Evolutionary conservation across 1,284 basidiomycete species (phyloP).

Genomic region (Sphaerobolus stellatus): DNA sequence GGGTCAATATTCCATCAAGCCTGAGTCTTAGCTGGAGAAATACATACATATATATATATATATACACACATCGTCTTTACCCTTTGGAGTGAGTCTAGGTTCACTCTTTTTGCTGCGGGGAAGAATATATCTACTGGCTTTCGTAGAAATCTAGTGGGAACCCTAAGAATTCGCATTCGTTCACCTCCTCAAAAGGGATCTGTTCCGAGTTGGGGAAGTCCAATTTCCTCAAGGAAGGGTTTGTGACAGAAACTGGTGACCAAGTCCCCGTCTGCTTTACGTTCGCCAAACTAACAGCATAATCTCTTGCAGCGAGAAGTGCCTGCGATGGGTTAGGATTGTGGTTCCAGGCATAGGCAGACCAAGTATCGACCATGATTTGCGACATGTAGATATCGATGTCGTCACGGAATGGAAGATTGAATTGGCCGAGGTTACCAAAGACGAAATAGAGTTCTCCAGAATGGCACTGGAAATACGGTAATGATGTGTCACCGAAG

Average conservation of each 20-base stretch:
- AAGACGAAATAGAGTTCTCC: slow-evolving; percentile 42
- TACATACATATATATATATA: too few relatives aligned
- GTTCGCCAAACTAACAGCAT: slow-evolving; percentile 15
- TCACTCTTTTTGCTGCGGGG: too few relatives aligned
- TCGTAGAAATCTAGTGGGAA: slow-evolving; percentile 8
- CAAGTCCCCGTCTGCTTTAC: not conserved
- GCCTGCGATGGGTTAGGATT: slow-evolving; percentile 40
- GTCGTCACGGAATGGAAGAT: slow-evolving; percentile 37
- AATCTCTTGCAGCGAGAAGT: slow-evolving; percentile 36
- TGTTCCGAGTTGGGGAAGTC: slow-evolving; percentile 15
- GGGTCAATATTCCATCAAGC: too few relatives aligned
- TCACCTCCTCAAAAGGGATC: slow-evolving; percentile 1
- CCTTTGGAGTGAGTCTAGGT: too few relatives aligned
- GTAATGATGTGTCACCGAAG: slow-evolving; percentile 32
- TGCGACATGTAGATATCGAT: slow-evolving; percentile 40
- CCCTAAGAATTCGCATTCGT: slow-evolving; percentile 13
- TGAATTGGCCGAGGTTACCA: slow-evolving; percentile 31
- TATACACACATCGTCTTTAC: too few relatives aligned
- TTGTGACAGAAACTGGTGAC: slow-evolving; percentile 6
- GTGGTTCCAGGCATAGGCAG: slow-evolving; percentile 39
- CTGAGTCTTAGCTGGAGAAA: too few relatives aligned
- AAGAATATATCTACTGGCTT: too few relatives aligned
- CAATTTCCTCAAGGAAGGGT: slow-evolving; percentile 14
- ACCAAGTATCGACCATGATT: slow-evolving; percentile 38
- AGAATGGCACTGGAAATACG: slow-evolving; percentile 40